A percentile compares a stretch with the other conserved stretches of the same genome.
phyloP scores from a whole-genome alignment of 78 protist species.

The Bigelowiella natans region DNA sequence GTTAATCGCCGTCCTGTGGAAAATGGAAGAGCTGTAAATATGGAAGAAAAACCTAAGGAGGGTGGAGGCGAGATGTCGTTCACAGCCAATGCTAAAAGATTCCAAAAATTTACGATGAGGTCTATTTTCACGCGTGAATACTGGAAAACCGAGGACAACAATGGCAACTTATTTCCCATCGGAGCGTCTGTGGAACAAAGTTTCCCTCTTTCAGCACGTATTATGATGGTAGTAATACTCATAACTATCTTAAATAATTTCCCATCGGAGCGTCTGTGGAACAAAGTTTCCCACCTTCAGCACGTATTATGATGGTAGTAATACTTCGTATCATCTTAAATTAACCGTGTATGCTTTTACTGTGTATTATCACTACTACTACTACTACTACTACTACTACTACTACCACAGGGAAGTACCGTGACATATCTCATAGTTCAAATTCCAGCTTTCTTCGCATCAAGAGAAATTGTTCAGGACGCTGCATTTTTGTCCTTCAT shows the following conservation, averaged over 20 bases:
- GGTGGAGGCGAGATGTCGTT: not conserved
- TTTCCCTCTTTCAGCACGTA: not conserved
- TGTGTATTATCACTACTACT: no score
- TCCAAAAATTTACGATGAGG: not conserved
- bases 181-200: not conserved
- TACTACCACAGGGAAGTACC: not conserved
- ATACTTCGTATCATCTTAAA: no score
- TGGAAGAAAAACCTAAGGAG: not conserved
- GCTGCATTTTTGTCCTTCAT: not conserved
- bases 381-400: no score
- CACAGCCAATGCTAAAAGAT: not conserved
- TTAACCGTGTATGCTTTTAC: no score
- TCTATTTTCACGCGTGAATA: not conserved
- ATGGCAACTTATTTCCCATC: not conserved
- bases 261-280: not conserved
- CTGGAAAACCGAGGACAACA: not conserved
- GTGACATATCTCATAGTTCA: not conserved
- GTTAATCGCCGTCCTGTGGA: not conserved
- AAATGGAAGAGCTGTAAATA: not conserved
- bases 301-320: slow-evolving; percentile 13
- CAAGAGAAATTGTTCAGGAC: not conserved
- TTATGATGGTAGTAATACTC: not conserved
- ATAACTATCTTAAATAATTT: no score
- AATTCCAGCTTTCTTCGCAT: not conserved
- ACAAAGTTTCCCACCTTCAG: not conserved